Conservation (phyloP, 2,329 filamentous ascomycete species). For the Byssoonygena ceratinophila region DNA sequence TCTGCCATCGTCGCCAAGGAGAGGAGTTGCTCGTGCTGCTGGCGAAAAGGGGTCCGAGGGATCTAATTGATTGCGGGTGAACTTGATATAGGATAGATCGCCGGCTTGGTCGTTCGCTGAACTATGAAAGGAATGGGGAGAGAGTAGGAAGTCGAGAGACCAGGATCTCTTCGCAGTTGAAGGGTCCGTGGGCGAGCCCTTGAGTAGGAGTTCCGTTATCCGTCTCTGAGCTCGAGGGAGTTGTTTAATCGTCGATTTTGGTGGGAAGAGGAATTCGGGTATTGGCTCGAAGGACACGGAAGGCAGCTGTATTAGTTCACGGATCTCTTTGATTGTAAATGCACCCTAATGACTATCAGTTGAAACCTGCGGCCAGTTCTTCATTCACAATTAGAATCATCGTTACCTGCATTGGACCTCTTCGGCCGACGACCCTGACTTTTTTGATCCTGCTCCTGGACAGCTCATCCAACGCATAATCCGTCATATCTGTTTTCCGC, state of each 20-base stretch:
- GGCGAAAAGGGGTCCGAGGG: slow-evolving; percentile 45
- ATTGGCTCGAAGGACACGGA: slow-evolving; percentile 62
- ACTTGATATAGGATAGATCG: slow-evolving; percentile 54
- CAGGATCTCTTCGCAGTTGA: slow-evolving; percentile 54
- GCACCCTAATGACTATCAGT: slow-evolving; percentile 51
- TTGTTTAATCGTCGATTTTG: slow-evolving; percentile 47
- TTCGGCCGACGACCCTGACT: slow-evolving; percentile 77
- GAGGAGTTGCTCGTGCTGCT: slow-evolving; percentile 35
- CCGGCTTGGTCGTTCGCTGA: slow-evolving; percentile 34
- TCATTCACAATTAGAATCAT: too few species aligned
- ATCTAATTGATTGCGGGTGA: slow-evolving; percentile 46
- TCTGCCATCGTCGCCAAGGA: slow-evolving; percentile 19
- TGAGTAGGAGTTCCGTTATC: slow-evolving; percentile 68
- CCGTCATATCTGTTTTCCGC: slow-evolving; percentile 76
- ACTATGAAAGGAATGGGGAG: slow-evolving; percentile 58
- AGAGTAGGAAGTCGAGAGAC: slow-evolving; percentile 77
- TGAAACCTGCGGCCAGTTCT: too few species aligned
- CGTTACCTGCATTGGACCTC: slow-evolving; percentile 82
- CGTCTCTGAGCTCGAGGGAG: slow-evolving; percentile 66
- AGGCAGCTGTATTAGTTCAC: slow-evolving; percentile 72
- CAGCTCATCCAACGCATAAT: slow-evolving; percentile 65
- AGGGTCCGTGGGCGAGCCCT: slow-evolving; percentile 52
- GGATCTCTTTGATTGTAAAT: slow-evolving; percentile 89
- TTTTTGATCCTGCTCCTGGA: slow-evolving; percentile 62
- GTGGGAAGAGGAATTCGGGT: slow-evolving; percentile 55